Base-by-base conservation (phyloP, 768 basidiomycete genomes). In the Arthromyces matolae region DNA sequence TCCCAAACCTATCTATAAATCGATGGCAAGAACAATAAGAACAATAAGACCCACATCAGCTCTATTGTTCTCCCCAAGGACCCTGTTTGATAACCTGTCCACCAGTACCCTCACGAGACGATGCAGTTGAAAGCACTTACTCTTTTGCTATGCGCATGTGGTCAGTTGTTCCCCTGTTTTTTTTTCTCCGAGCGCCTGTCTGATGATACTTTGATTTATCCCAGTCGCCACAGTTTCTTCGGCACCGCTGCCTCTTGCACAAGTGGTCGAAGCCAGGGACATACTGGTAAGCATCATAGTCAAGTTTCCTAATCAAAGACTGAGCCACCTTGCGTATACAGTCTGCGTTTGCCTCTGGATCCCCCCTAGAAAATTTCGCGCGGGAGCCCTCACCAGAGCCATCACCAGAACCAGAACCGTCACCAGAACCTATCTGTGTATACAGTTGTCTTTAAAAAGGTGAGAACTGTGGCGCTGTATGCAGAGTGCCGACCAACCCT, bases 61-160 rank as follows among this genome's bases (percentile, higher is more conserved):
- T 37, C 43, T 42, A 55, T 51, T 55, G 53, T 49, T 48, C 44
- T 49, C 40, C 41, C 33, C 37, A 27, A 13, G 8, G n/a, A n/a
- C n/a, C 18, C 36, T 33, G n/a, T 16, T 16, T 28, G 8, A 29
- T 34, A 20, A 19, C 13, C 29, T 39, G 16, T n/a, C 23, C 37
- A 25, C 23, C 28, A 10, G 20, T 34, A 16, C 18, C 22, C n/a
- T 22, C 47, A 6, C 38, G 20, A 35, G 14, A 55, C 54, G 51
- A 68, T 68, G 67, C 64, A 67, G 36, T 57, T 61, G 58, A 62
- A 47, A 35, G 16, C 58, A 37, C 43, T 62, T 50, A 49, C 57
- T 45, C 47, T 57, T 53, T 34, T 63, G 40, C 27, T 66, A 51
- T 49, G 64, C 42, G 57, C 57, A 22, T 65, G 56, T 59, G 53